These are phyloP conservation scores for Claviceps spartinae DNA, from an alignment of 2,329 filamentous ascomycete species.

Conservation along the genomic window DNA sequence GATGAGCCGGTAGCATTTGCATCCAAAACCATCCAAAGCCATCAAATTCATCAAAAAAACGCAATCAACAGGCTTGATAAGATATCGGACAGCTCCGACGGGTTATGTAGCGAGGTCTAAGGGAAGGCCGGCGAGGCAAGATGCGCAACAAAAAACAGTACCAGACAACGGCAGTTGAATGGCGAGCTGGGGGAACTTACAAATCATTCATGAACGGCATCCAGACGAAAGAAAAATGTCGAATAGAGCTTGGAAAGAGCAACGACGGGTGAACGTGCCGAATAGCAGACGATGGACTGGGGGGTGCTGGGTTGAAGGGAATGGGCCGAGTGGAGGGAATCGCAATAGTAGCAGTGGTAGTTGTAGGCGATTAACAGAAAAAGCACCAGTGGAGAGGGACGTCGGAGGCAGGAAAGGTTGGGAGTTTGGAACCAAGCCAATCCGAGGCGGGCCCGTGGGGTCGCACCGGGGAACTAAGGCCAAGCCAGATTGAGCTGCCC, in stretches of 20 bases:
- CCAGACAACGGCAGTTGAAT: neutral
- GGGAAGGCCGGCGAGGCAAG: slow-evolving; percentile 21
- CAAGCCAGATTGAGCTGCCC: neutral
- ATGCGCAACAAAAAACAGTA: slow-evolving; percentile 19
- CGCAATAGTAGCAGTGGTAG: slow-evolving; percentile 2
- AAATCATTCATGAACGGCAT: slow-evolving; percentile 34
- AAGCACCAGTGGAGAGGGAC: slow-evolving; percentile 18
- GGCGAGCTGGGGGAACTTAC: slow-evolving; percentile 27
- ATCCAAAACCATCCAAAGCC: slow-evolving; percentile 19
- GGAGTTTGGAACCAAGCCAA: slow-evolving; percentile 14
- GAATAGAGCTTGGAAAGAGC: slow-evolving; percentile 6
- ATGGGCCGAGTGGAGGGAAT: slow-evolving; percentile 17
- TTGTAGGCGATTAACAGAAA: slow-evolving; percentile 16
- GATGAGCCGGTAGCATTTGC: slow-evolving; percentile 12
- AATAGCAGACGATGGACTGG: slow-evolving; percentile 10
- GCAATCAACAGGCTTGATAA: slow-evolving; percentile 12
- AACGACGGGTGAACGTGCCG: slow-evolving; percentile 1
- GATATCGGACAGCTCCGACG: slow-evolving; percentile 18
- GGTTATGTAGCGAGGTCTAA: slow-evolving; percentile 19
- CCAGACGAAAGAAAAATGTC: slow-evolving; percentile 21
- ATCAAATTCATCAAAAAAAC: slow-evolving; percentile 23
- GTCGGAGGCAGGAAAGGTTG: slow-evolving; percentile 25
- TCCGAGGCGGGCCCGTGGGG: slow-evolving; percentile 8
- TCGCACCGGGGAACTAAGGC: neutral
- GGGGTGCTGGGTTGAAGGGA: slow-evolving; percentile 20